Evolutionary conservation across 805 yeast species (phyloP).

Genomic region (Nakazawaea ishiwadae): DNA sequence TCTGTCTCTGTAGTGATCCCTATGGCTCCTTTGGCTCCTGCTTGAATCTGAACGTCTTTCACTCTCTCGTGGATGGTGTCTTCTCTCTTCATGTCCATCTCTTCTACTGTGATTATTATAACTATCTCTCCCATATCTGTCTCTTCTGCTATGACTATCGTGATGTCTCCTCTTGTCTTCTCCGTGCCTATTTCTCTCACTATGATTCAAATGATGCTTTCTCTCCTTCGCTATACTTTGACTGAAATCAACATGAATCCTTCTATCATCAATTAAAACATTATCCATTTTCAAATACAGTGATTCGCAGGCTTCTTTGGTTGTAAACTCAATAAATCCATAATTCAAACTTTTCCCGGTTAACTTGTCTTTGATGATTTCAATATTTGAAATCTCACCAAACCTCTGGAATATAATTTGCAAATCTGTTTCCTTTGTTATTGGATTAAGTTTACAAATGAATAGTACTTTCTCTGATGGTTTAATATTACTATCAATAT

Average conservation of each 20-base stretch:
- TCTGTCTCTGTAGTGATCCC: background rate
- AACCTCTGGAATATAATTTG: slow-evolving; percentile 54
- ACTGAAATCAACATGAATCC: slow-evolving; percentile 65
- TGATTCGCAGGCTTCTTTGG: slow-evolving; percentile 45
- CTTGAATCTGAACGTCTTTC: background rate
- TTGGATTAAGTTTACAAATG: slow-evolving; percentile 58
- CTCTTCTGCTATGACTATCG: background rate
- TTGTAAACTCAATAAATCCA: slow-evolving; percentile 57
- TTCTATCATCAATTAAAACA: slow-evolving; percentile 57
- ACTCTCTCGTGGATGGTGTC: too few relatives aligned
- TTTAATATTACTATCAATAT: slow-evolving; percentile 47
- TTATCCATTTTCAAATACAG: slow-evolving; percentile 62
- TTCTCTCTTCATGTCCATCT: too few relatives aligned
- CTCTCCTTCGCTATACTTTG: slow-evolving; percentile 38
- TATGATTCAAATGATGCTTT: too few relatives aligned
- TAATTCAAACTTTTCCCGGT: slow-evolving; percentile 51
- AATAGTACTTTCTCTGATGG: slow-evolving; percentile 62
- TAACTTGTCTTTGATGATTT: slow-evolving; percentile 42
- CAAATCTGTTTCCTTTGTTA: slow-evolving; percentile 55
- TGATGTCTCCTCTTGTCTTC: background rate
- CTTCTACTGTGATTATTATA: too few relatives aligned
- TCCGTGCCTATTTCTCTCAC: too few relatives aligned
- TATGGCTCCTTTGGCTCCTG: background rate
- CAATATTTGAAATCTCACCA: slow-evolving; percentile 49
- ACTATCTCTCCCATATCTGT: background rate